These are phyloP conservation scores for Carallia pectinifolia DNA, from an alignment of 345 rosid species.

Conservation along the genomic window DNA sequence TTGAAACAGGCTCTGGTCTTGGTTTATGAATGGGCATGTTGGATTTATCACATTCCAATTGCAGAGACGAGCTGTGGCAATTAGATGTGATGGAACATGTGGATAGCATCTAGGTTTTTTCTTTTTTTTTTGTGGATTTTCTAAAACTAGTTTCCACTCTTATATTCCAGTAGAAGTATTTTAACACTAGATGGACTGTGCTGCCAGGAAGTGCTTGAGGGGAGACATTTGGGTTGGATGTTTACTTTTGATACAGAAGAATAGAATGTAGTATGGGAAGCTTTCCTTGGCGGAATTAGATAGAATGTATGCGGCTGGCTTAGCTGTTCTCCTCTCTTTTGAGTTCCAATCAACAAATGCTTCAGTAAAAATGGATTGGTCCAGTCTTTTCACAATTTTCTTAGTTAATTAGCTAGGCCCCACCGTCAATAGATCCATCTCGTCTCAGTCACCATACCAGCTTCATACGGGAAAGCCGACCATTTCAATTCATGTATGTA, in stretches of 20 bases:
- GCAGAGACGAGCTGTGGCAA: neutral
- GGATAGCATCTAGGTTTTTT: constrained; percentile 12
- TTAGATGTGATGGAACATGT: constrained; percentile 17
- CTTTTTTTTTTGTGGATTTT: neutral
- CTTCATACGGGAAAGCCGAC: too few relatives aligned
- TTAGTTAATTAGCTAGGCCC: too few relatives aligned
- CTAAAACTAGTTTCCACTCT: neutral
- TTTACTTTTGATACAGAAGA: neutral
- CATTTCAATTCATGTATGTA: too few relatives aligned
- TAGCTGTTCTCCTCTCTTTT: neutral
- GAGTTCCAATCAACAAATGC: too few relatives aligned
- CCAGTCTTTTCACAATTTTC: too few relatives aligned
- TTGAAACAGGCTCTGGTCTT: constrained; percentile 32
- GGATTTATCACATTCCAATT: neutral
- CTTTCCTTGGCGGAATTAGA: neutral
- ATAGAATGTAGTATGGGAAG: neutral
- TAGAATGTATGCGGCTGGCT: neutral
- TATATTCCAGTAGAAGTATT: neutral
- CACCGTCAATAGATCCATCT: too few relatives aligned
- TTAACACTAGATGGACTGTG: constrained; percentile 5
- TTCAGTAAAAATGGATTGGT: too few relatives aligned
- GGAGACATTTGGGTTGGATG: neutral
- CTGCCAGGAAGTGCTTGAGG: constrained; percentile 2
- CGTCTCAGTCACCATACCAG: too few relatives aligned
- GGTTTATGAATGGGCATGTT: constrained; percentile 8